phyloP scores from a whole-genome alignment of 2,329 filamentous ascomycete species.

The Nemania sp. region DNA sequence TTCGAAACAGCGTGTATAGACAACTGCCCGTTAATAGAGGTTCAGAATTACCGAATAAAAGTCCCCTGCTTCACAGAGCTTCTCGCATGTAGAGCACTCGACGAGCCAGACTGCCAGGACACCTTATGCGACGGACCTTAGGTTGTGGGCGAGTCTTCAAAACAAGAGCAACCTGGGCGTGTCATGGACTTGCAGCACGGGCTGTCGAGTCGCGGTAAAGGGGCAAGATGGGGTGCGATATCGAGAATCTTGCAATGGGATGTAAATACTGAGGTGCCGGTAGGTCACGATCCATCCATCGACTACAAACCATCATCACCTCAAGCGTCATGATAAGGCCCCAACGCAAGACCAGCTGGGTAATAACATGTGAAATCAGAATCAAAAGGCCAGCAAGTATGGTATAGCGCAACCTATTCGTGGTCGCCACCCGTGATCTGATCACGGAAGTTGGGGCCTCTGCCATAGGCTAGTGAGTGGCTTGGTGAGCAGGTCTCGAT shows the following conservation, averaged over 20 bases:
- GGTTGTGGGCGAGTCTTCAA: neutral
- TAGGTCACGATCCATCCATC: too few relatives aligned
- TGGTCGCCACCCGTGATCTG: neutral
- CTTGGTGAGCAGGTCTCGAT: neutral
- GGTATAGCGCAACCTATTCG: neutral
- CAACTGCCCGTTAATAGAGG: constrained; percentile 17
- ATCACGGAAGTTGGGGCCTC: neutral
- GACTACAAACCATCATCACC: too few relatives aligned
- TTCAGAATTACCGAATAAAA: constrained; percentile 25
- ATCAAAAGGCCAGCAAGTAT: neutral
- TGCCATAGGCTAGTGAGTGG: constrained; percentile 3
- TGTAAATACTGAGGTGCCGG: too few relatives aligned
- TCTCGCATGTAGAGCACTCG: constrained; percentile 19
- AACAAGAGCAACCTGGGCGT: neutral
- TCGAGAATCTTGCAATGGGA: too few relatives aligned
- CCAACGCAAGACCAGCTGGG: too few relatives aligned
- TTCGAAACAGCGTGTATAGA: neutral
- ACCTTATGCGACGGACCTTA: neutral
- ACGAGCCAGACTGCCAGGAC: neutral
- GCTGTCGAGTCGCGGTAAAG: too few relatives aligned
- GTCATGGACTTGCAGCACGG: too few relatives aligned
- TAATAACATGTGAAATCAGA: too few relatives aligned
- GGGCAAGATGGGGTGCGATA: too few relatives aligned
- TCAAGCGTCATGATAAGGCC: too few relatives aligned
- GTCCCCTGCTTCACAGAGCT: constrained; percentile 21